These are phyloP conservation scores for Trichoderma aggressivum DNA, from an alignment of 2,329 filamentous ascomycete species.

Conservation along the genomic window DNA sequence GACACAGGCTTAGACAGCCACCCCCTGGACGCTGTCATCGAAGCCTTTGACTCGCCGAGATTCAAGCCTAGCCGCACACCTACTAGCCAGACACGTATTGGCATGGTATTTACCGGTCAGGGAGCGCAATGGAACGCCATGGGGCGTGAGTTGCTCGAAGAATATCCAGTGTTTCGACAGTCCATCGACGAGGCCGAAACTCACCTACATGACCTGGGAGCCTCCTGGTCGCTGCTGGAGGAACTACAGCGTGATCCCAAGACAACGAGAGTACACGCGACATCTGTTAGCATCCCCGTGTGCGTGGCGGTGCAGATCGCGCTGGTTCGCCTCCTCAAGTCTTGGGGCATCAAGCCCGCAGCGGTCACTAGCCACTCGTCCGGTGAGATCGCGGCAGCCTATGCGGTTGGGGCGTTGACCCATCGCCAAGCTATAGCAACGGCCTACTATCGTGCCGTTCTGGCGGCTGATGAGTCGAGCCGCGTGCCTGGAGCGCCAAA, in stretches of 20 bases:
- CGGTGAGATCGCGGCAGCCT: conserved; percentile 16
- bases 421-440: not conserved
- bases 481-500: not conserved
- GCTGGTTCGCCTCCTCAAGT: conserved; percentile 1
- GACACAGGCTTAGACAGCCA: not conserved
- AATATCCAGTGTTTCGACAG: not conserved
- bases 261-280: not conserved
- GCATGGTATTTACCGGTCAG: conserved; percentile 6
- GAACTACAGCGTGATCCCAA: not conserved
- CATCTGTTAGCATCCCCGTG: not conserved
- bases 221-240: not conserved
- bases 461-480: not conserved
- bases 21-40: not conserved
- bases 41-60: not conserved
- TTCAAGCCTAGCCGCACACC: not conserved
- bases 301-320: not conserved
- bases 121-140: conserved; percentile 9
- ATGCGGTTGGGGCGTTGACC: not conserved
- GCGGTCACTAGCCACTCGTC: conserved; percentile 10
- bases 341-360: not conserved
- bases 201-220: not conserved
- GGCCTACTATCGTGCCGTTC: not conserved
- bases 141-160: not conserved
- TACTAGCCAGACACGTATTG: not conserved
- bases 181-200: not conserved